Percentiles rank a stretch among this genome's conserved stretches.
Conservation (phyloP, 2,329 filamentous ascomycete genomes). For the Thielaviopsis euricoi region DNA sequence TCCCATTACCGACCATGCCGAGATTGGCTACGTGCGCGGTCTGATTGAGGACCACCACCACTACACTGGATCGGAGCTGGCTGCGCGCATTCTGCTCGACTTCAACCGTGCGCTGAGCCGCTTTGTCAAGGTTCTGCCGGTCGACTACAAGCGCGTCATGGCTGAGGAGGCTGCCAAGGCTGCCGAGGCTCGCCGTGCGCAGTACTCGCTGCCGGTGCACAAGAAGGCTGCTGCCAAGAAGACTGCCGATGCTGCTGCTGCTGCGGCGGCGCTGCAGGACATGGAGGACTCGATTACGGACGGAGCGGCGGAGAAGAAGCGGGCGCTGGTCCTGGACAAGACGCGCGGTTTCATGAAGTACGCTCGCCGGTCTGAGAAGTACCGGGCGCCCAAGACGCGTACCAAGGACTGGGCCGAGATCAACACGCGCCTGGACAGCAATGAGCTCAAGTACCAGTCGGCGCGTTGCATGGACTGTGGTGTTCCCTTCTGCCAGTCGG, state of each 20-base stretch:
- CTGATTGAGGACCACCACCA: conserved; percentile 95
- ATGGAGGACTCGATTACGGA: conserved; percentile 87
- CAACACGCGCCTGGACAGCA: conserved; percentile 71
- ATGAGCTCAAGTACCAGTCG: conserved; percentile 91
- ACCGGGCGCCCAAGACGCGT: conserved; percentile 66
- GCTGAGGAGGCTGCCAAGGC: conserved; percentile 73
- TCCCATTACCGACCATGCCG: conserved; percentile 64
- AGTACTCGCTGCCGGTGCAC: conserved; percentile 66
- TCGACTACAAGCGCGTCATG: conserved; percentile 90
- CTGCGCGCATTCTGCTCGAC: conserved; percentile 83
- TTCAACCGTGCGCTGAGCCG: conserved; percentile 81
- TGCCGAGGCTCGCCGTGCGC: conserved; percentile 66
- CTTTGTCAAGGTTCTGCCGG: conserved; percentile 85
- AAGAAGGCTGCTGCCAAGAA: conserved; percentile 34
- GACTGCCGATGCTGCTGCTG: conserved; percentile 38
- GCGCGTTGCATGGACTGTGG: conserved; percentile 98
- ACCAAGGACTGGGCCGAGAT: conserved; percentile 91
- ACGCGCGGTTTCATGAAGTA: conserved; percentile 97
- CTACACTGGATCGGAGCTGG: conserved; percentile 91
- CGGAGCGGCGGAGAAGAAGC: conserved; percentile 77
- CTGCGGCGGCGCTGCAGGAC: conserved; percentile 40
- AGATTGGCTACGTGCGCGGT: conserved; percentile 80
- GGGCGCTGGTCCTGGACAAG: conserved; percentile 88
- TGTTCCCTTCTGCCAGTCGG: conserved; percentile 95
- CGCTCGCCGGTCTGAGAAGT: conserved; percentile 81